These are phyloP conservation scores for Dalbergia cochinchinensis DNA, from an alignment of 306 rosid species.

Conservation along the genomic window DNA sequence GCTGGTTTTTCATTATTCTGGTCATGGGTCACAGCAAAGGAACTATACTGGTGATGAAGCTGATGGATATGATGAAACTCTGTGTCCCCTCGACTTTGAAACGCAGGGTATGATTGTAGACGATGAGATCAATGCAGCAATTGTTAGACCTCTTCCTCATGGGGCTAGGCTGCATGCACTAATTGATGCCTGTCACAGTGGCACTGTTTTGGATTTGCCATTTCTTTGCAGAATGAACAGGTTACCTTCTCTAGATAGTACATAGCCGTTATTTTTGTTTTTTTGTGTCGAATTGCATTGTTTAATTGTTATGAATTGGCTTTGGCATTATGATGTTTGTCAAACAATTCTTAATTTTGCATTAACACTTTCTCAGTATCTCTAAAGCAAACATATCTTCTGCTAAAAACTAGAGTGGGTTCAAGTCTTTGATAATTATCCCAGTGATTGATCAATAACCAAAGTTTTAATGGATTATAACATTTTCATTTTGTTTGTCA, in stretches of 20 bases:
- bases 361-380: not conserved
- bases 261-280: constrained; percentile 1
- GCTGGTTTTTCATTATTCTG: constrained; percentile 95
- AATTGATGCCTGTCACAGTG: constrained; percentile 97
- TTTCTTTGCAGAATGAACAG: constrained; percentile 96
- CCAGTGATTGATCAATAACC: constrained; percentile 19
- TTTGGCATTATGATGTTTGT: constrained; percentile 28
- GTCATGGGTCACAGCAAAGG: constrained; percentile 96
- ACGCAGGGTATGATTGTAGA: constrained; percentile 99
- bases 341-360: constrained; percentile 10
- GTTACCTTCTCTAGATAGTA: constrained; percentile 55
- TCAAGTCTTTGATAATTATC: constrained; percentile 14
- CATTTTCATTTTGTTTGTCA: not conserved
- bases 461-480: constrained; percentile 3
- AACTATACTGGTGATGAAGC: constrained; percentile 89
- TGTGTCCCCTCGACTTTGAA: constrained; percentile 95
- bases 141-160: constrained; percentile 84
- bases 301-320: constrained; percentile 28
- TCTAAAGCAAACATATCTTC: constrained; percentile 1
- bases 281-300: constrained; percentile 27
- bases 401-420: not conserved
- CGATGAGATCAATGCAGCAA: constrained; percentile 84
- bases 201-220: constrained; percentile 96
- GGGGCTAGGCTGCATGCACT: constrained; percentile 96
- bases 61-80: constrained; percentile 95